Evolutionary conservation across 2,329 filamentous ascomycete species (phyloP), one percentile per base, ranked within the genome.

Genomic region (Hypomyces perniciosus): DNA sequence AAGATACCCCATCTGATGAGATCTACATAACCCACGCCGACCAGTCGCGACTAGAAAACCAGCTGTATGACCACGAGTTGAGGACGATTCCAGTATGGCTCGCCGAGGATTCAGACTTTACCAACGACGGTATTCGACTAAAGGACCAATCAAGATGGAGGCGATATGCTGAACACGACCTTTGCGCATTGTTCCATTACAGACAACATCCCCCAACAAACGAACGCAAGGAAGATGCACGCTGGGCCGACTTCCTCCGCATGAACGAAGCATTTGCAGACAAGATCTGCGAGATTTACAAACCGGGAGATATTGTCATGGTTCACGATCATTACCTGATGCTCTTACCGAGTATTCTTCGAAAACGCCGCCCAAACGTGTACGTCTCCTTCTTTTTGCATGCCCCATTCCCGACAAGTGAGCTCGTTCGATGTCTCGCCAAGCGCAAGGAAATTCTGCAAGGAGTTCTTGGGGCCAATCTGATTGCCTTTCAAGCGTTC

Each of bases 291-390:
- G 83, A 91, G 63, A 78, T 86, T 47, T 96, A 96, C 75, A 89
- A 88, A 66, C 89, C 90, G 0, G 92, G 92, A 39, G 92, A 97
- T 66, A 83, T 96, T 47, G 82, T 97, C 50, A 81, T 95, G 66
- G 83, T 97, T 46, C 92, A 96, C 66, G 92, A 96, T 69, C 96
- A 95, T 68, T 90, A 96, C 65, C 79, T 97, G 47, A 84, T 96
- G 67, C 77, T 97, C 30, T 78, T 97, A 3, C 92, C 92, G 2
- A 90, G 83, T 67, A 82, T 96, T 71, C 74, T 97, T 53, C 85
- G 92, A 44, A 89, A 95, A 67, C 83, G 86, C 39, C 76, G 90
- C 13, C 88, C 90, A 4, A 88, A 90, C 65, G 88, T 95, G 68
- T 93, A 95, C 72, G 90, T 96, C 65, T 85, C 88, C 46, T 96